Conservation (phyloP, 164 flowering plant genomes). For the Akebia trifoliata region DNA sequence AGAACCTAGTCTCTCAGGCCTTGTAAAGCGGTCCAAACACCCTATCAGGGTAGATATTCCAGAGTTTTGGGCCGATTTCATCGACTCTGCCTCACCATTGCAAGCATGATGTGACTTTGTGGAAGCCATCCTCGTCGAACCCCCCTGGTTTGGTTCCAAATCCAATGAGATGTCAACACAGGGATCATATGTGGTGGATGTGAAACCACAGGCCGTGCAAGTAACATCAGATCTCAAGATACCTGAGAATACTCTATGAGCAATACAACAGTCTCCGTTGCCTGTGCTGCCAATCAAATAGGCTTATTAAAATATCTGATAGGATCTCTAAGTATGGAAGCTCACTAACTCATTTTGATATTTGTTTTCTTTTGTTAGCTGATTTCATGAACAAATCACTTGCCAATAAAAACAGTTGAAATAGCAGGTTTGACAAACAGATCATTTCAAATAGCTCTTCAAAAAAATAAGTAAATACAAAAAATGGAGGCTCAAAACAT, state of each 20-base stretch:
- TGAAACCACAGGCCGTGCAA: slow-evolving; percentile 66
- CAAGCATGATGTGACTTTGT: slow-evolving; percentile 40
- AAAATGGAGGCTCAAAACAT: no score
- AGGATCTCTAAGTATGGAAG: background rate
- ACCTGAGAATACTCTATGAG: slow-evolving; percentile 73
- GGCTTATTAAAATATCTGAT: slow-evolving; percentile 4
- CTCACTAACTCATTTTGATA: background rate
- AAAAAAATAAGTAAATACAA: no score
- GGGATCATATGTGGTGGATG: slow-evolving; percentile 67
- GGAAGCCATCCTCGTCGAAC: slow-evolving; percentile 31
- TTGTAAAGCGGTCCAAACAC: slow-evolving; percentile 75
- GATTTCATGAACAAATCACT: no score
- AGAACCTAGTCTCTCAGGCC: slow-evolving; percentile 75
- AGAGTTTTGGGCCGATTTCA: slow-evolving; percentile 30
- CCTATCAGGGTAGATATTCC: slow-evolving; percentile 64
- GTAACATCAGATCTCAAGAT: slow-evolving; percentile 67
- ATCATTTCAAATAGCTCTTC: no score
- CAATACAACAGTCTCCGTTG: slow-evolving; percentile 68
- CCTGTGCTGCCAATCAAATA: slow-evolving; percentile 40
- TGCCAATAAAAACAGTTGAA: no score
- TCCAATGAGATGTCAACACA: slow-evolving; percentile 75
- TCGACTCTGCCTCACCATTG: slow-evolving; percentile 42
- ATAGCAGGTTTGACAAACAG: no score
- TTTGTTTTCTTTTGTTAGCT: background rate
- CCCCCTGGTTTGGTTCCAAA: slow-evolving; percentile 55